phyloP scores from a whole-genome alignment of 371 early-diverging fungal genomes.

The Gilbertella persicaria region DNA sequence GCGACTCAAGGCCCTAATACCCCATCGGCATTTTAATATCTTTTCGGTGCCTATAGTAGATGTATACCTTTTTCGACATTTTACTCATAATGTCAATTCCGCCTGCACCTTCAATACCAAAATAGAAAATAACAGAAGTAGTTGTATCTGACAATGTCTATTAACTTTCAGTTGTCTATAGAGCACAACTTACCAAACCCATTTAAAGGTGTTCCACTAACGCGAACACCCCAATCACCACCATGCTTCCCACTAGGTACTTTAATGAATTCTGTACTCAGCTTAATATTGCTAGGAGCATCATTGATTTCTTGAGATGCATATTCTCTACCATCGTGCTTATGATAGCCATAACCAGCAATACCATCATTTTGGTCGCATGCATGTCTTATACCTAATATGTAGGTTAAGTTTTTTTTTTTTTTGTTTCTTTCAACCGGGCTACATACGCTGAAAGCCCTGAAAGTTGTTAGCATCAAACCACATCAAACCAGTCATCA shows the following conservation, averaged over 20 bases:
- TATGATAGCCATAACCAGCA: constrained; percentile 82
- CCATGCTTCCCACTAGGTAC: constrained; percentile 63
- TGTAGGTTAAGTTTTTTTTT: constrained; percentile 1
- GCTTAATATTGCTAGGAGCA: constrained; percentile 61
- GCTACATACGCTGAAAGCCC: constrained; percentile 53
- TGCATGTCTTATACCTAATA: constrained; percentile 76
- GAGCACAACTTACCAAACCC: constrained; percentile 25
- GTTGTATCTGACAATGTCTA: constrained; percentile 20
- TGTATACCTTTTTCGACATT: constrained; percentile 45
- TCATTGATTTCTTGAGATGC: constrained; percentile 82
- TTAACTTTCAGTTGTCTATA: neutral
- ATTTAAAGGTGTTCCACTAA: constrained; percentile 67
- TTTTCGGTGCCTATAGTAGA: neutral
- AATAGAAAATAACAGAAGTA: constrained; percentile 60
- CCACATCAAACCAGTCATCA: constrained; percentile 94
- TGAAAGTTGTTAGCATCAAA: constrained; percentile 68
- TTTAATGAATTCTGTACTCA: constrained; percentile 86
- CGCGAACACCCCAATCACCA: constrained; percentile 87
- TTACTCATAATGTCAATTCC: constrained; percentile 54
- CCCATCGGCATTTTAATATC: neutral
- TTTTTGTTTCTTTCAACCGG: neutral
- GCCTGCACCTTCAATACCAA: constrained; percentile 71
- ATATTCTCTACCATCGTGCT: constrained; percentile 85
- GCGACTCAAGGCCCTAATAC: constrained; percentile 44
- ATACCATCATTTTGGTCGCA: constrained; percentile 87